These are phyloP conservation scores for Cutaneotrichosporon spelunceum DNA, from an alignment of 1,284 basidiomycete genomes.

Conservation along the genomic window DNA sequence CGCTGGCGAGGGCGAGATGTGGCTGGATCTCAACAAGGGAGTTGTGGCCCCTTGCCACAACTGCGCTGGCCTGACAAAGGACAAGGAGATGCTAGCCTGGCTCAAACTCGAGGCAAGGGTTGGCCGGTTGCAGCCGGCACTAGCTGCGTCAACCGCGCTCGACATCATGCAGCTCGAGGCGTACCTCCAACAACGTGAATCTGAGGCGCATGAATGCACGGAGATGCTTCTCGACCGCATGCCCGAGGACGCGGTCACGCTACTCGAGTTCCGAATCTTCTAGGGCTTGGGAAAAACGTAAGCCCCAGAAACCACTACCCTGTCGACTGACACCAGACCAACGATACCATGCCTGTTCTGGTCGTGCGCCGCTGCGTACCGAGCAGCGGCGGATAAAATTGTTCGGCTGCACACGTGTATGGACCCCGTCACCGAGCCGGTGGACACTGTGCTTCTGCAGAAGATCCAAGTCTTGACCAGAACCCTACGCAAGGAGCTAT, in stretches of 20 bases:
- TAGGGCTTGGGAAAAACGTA: neutral
- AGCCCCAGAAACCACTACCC: neutral
- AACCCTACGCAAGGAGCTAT: conserved; percentile 1
- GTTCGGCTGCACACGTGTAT: neutral
- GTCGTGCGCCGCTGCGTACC: neutral
- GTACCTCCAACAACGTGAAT: neutral
- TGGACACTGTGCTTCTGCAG: neutral
- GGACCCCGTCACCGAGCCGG: neutral
- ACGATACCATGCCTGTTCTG: conserved; percentile 3
- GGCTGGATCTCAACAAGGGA: neutral
- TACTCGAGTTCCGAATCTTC: neutral
- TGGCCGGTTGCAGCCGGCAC: conserved; percentile 11
- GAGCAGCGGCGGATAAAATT: neutral
- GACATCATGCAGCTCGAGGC: too few relatives aligned
- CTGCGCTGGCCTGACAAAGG: neutral
- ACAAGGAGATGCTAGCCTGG: neutral
- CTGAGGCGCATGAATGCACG: neutral
- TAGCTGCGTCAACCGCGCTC: neutral
- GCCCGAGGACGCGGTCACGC: neutral
- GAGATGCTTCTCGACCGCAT: neutral
- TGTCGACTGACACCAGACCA: conserved; percentile 5
- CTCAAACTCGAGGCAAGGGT: conserved; percentile 6
- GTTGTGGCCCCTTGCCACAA: neutral
- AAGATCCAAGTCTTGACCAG: neutral
- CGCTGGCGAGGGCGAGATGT: neutral